Evolutionary conservation across 495 filamentous ascomycete genomes (phyloP).

Genomic region (Parathielavia hyrcaniae): DNA sequence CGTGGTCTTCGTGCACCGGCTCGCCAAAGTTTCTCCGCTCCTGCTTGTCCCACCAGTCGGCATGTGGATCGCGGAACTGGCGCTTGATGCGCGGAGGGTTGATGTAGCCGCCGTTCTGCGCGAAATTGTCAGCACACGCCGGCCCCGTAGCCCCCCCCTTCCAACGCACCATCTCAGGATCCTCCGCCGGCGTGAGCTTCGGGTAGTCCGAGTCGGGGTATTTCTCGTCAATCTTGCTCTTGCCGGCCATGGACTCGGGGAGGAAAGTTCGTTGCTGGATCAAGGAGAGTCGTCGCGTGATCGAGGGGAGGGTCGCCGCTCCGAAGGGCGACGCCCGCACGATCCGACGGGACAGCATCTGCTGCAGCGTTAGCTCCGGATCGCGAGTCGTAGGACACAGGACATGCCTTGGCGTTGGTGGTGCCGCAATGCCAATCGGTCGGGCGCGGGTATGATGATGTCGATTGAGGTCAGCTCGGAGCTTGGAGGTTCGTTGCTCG

Average conservation of each 20-base stretch:
- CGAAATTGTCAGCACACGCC: slow-evolving; percentile 23
- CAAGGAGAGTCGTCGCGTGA: slow-evolving; percentile 39
- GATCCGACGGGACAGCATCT: slow-evolving; percentile 67
- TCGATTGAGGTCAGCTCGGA: slow-evolving; percentile 18
- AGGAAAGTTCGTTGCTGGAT: slow-evolving; percentile 47
- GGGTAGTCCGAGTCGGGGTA: slow-evolving; percentile 44
- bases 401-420: slow-evolving; percentile 25
- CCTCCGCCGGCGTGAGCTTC: slow-evolving; percentile 58
- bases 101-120: slow-evolving; percentile 84
- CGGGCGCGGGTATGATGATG: slow-evolving; percentile 19
- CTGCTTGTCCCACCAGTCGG: slow-evolving; percentile 95
- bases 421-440: slow-evolving; percentile 27
- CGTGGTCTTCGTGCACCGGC: slow-evolving; percentile 93
- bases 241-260: slow-evolving; percentile 39
- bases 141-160: slow-evolving; percentile 8
- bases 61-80: slow-evolving; percentile 85
- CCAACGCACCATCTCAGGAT: slow-evolving; percentile 63
- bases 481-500: slow-evolving; percentile 8
- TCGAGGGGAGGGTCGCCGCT: slow-evolving; percentile 38
- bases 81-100: slow-evolving; percentile 82
- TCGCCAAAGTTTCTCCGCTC: slow-evolving; percentile 95
- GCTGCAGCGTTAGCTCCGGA: not conserved
- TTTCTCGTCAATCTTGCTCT: slow-evolving; percentile 43
- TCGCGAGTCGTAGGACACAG: not conserved
- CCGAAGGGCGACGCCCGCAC: slow-evolving; percentile 49